These are phyloP conservation scores for Paspalum vaginatum DNA, from an alignment of 176 grass and related monocot genomes.

Conservation along the genomic window DNA sequence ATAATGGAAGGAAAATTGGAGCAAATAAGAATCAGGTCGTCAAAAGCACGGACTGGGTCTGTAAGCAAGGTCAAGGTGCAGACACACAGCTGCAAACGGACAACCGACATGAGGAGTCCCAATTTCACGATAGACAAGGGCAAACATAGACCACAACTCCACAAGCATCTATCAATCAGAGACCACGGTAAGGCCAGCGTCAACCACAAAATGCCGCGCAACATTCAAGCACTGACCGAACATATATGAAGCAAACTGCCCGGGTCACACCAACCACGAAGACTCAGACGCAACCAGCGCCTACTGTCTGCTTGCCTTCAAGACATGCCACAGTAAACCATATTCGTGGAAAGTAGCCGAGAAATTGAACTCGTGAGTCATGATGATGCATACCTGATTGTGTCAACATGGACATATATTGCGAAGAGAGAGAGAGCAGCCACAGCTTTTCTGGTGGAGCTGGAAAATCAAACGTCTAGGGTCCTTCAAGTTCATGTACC, in stretches of 20 bases:
- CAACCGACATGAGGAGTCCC: neutral
- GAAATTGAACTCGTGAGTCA: neutral
- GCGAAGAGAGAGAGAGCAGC: neutral
- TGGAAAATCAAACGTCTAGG: neutral
- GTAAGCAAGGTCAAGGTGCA: neutral
- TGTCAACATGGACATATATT: neutral
- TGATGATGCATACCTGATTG: neutral
- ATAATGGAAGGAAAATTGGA: neutral
- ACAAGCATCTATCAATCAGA: neutral
- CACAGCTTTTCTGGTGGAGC: neutral
- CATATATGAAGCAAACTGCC: neutral
- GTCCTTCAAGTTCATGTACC: neutral
- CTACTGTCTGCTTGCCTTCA: neutral
- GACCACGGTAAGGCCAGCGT: neutral
- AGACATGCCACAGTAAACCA: neutral
- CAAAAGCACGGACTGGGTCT: neutral
- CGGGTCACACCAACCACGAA: neutral
- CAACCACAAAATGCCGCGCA: conserved; percentile 13
- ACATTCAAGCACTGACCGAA: neutral
- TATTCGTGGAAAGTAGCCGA: neutral
- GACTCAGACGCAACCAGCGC: neutral
- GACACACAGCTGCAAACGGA: neutral
- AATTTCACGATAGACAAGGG: conserved; percentile 7
- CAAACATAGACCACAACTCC: neutral
- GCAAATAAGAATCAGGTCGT: neutral